Base-by-base conservation (phyloP, 768 basidiomycete species). In the Psilocybe sp. region DNA sequence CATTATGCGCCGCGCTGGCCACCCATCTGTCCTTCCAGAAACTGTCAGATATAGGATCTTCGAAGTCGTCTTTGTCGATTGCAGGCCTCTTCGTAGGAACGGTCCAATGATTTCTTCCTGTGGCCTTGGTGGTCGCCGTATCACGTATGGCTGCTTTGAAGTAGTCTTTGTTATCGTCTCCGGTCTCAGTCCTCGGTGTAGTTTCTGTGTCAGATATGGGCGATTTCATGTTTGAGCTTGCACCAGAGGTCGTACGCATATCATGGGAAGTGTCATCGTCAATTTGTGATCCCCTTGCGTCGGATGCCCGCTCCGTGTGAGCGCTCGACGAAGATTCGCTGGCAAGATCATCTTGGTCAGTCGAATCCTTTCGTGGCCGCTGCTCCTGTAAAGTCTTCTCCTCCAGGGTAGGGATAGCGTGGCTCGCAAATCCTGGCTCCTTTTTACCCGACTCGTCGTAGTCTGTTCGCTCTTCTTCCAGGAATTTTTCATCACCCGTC, bases 11-110 rank as follows among this genome's bases (percentile, higher is more conserved):
- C 0, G 96, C 94, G 43, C 82, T 84, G 12, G 90, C 83, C 2
- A 87, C 75, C 96, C 97, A 99, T 34, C 89, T 79, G 52, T 88
- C 77, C 61, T 87, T 88, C 92, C 92, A 98, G 64, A 98, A 98
- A 40, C 66, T 70, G 51, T 95, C 92, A 56, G 74, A 79, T 35
- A 98, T 75, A 11, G 96, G 96, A 65, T 99, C 96, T 51, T 89
- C 86, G 54, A 99, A 94, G 31, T 79, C 83, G 50, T 89, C 68
- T 1, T 87, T 80, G 54, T 89, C 84, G 36, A 96, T 79, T 32
- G 75, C 69, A 4, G 92, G 92, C n/a, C 81, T 79, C 2, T 78
- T 74, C 0, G 80, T 82, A 1, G 83, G 82, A 48, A 89, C 67
- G 33, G 77, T 77, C 83, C 84, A 88, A 8, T 73, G 32, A 48